A percentile compares a stretch with the other conserved stretches of the same genome.
Conservation (phyloP, 2,329 filamentous ascomycete genomes). For the Stagonosporopsis chrysanthemi region DNA sequence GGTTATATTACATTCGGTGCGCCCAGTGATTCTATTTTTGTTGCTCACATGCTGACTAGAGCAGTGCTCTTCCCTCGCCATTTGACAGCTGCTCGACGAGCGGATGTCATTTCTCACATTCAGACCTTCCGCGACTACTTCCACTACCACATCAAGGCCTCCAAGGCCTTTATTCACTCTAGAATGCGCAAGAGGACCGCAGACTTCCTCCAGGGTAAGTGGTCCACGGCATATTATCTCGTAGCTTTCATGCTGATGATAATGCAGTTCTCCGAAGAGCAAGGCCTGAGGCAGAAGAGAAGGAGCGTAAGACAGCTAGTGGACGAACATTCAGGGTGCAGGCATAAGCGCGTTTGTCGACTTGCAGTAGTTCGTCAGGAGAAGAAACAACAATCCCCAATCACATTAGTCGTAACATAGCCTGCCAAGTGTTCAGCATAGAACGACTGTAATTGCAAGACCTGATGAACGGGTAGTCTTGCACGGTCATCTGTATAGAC, state of each 20-base stretch:
- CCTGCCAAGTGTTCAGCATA: not conserved
- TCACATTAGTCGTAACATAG: not conserved
- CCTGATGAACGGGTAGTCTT: no score
- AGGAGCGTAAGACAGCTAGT: conserved; percentile 97
- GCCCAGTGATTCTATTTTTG: conserved; percentile 35
- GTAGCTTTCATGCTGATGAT: conserved; percentile 45
- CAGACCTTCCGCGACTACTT: conserved; percentile 99
- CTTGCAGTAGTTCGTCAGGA: not conserved
- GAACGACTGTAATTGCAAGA: not conserved
- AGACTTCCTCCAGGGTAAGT: conserved; percentile 93
- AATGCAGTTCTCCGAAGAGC: conserved; percentile 87
- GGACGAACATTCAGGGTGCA: conserved; percentile 86
- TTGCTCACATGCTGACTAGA: conserved; percentile 25
- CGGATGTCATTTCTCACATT: conserved; percentile 97
- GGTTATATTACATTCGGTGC: conserved; percentile 98
- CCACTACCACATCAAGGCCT: conserved; percentile 99
- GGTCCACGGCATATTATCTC: not conserved
- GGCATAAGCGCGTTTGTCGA: conserved; percentile 34
- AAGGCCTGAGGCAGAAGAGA: conserved; percentile 93
- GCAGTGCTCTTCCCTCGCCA: conserved; percentile 94
- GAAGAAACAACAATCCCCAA: conserved; percentile 2
- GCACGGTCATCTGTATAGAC: not conserved
- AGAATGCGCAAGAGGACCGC: conserved; percentile 97
- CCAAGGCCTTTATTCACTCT: conserved; percentile 98
- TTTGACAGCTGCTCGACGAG: conserved; percentile 85